Evolutionary conservation across 192 early-diverging fungal genomes (phyloP), one percentile per base, ranked within the genome.

Genomic region (Phlyctochytrium arcticum): DNA sequence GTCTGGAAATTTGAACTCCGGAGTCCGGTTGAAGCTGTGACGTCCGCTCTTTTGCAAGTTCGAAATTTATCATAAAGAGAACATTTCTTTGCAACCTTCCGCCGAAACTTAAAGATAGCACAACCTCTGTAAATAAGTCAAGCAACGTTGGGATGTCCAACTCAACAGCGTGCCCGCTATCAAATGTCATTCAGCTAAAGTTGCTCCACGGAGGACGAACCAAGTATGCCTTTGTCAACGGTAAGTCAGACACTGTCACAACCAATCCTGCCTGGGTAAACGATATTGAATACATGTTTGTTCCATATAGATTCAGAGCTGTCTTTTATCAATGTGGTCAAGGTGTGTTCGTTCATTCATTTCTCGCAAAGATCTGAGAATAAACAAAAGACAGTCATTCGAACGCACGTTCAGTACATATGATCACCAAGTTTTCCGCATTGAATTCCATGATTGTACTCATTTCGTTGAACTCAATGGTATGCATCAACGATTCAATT

Each of bases 381-480:
- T 4, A 21, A 10, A 7, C n/a, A n/a, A 5, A 21, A 15, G n/a
- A 1, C 19, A 68, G 57, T 55, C 66, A 5, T 68, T 68, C 29
- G 54, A 57, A 32, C 33, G 24, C 19, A 34, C 30, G 5, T 68
- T 50, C 53, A 19, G 21, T 8, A 37, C 46, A 6, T 50, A 26
- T 37, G 36, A 60, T 39, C 44, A 19, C 10, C 33, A 27, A n/a
- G 19, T 5, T 5, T 49, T 24, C 36, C 31, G 23, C 23, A 44
- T 68, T 15, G 66, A 68, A 32, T 68, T 60, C 30, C n/a, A 59
- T 31, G 66, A 68, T 60, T 55, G 57, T 12, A 30, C n/a, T 10
- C 44, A 54, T 31, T 68, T 24, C 29, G 57, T 60, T 17, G 57
- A 58, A 27, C 36, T 60, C 15, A 57, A 50, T 42, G 57, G 64